Evolutionary conservation across 768 basidiomycete species (phyloP).

Genomic region (Suillus americanus): DNA sequence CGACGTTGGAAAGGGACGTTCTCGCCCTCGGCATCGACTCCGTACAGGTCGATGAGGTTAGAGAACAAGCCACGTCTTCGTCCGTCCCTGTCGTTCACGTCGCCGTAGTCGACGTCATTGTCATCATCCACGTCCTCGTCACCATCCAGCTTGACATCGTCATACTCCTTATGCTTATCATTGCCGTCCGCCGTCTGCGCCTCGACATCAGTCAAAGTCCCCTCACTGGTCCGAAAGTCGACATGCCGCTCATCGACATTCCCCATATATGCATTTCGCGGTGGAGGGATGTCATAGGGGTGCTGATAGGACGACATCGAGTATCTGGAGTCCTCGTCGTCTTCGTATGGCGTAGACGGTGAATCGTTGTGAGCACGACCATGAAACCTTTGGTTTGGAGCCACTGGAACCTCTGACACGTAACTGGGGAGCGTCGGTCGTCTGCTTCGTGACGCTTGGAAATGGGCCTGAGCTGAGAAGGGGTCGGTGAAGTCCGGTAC

Average conservation of each 20-base stretch:
- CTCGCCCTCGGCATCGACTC: constrained; percentile 12
- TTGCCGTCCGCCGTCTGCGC: constrained; percentile 16
- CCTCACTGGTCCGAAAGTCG: constrained; percentile 38
- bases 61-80: constrained; percentile 26
- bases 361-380: background rate
- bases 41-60: constrained; percentile 34
- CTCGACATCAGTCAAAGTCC: constrained; percentile 21
- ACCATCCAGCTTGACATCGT: constrained; percentile 15
- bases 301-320: constrained; percentile 58
- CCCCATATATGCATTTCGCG: constrained; percentile 40
- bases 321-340: constrained; percentile 37
- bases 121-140: constrained; percentile 4
- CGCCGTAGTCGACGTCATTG: constrained; percentile 8
- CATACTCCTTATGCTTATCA: constrained; percentile 16
- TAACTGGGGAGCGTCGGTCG: background rate
- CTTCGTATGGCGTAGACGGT: background rate
- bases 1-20: constrained; percentile 6
- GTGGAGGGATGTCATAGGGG: constrained; percentile 61
- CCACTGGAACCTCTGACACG: background rate
- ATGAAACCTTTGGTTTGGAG: background rate
- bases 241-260: constrained; percentile 25
- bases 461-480: background rate
- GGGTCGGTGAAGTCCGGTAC: background rate
- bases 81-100: constrained; percentile 24
- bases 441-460: background rate